Conservation (phyloP, 163 green algal genomes). For the Coccomyxa subellipsoidea region DNA sequence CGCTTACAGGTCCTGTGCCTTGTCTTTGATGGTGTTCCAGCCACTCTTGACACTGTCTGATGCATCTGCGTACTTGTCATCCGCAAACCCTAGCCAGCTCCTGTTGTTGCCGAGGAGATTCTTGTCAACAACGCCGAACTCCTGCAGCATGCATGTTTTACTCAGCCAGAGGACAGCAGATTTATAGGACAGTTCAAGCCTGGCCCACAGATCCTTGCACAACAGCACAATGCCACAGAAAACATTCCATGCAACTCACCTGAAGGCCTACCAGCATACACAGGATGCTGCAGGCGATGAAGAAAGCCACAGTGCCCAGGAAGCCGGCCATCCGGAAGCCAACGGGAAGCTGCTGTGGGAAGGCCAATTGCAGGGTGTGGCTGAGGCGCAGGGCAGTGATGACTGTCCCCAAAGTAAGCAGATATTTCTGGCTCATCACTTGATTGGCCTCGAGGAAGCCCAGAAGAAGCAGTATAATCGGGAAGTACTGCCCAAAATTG, state of each 20-base stretch:
- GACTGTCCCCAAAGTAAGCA: not conserved
- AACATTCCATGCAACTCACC: not conserved
- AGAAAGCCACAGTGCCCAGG: not conserved
- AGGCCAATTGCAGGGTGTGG: not conserved
- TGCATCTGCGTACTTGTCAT: not conserved
- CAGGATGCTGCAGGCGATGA: not conserved
- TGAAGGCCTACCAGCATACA: not conserved
- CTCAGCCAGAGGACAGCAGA: not conserved
- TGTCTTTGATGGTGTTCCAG: conserved; percentile 5
- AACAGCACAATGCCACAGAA: not conserved
- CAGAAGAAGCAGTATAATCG: not conserved
- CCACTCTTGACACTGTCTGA: not conserved
- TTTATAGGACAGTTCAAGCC: not conserved
- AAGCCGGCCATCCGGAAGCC: not conserved
- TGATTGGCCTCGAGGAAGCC: not conserved
- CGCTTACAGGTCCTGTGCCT: not conserved
- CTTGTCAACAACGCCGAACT: not conserved
- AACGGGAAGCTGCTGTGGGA: not conserved
- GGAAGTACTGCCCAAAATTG: not conserved
- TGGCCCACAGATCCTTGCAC: not conserved
- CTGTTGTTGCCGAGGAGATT: not conserved
- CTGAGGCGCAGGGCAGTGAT: not conserved
- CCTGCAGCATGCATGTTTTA: not conserved
- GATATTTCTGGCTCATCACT: not conserved
- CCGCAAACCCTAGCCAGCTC: not conserved